phyloP scores from a whole-genome alignment of 1,284 basidiomycete genomes.

The Sporisorium iseilematis-ciliati region DNA sequence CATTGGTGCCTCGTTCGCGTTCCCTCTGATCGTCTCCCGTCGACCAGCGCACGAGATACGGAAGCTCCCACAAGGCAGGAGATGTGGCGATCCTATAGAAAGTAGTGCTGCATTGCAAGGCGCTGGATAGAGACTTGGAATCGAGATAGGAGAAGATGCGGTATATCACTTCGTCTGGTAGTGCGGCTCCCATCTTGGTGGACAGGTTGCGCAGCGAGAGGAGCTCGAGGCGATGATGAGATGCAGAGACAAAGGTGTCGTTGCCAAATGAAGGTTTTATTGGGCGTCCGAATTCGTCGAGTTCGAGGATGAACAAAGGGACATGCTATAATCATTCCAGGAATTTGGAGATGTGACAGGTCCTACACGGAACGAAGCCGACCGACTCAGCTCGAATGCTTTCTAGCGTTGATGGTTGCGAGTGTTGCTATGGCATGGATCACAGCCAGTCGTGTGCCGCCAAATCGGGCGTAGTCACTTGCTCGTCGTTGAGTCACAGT shows the following conservation, averaged over 20 bases:
- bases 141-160: slow-evolving; percentile 42
- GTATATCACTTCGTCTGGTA: slow-evolving; percentile 46
- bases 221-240: too few species aligned
- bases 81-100: slow-evolving; percentile 45
- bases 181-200: slow-evolving; percentile 17
- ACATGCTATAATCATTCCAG: too few species aligned
- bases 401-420: not conserved
- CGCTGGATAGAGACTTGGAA: slow-evolving; percentile 17
- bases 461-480: not conserved
- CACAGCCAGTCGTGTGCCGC: too few species aligned
- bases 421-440: too few species aligned
- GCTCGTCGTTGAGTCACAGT: too few species aligned
- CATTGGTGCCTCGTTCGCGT: slow-evolving; percentile 5
- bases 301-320: too few species aligned
- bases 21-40: slow-evolving; percentile 34
- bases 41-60: slow-evolving; percentile 46
- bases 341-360: too few species aligned
- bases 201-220: too few species aligned
- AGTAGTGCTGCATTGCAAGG: slow-evolving; percentile 18
- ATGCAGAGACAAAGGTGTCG: too few species aligned
- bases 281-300: not conserved
- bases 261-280: not conserved
- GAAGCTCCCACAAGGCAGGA: slow-evolving; percentile 37
- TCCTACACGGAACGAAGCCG: too few species aligned
- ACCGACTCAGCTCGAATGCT: not conserved